These are phyloP conservation scores for Alternaria brassicae DNA, from an alignment of 2,329 filamentous ascomycete genomes.

Conservation along the genomic window DNA sequence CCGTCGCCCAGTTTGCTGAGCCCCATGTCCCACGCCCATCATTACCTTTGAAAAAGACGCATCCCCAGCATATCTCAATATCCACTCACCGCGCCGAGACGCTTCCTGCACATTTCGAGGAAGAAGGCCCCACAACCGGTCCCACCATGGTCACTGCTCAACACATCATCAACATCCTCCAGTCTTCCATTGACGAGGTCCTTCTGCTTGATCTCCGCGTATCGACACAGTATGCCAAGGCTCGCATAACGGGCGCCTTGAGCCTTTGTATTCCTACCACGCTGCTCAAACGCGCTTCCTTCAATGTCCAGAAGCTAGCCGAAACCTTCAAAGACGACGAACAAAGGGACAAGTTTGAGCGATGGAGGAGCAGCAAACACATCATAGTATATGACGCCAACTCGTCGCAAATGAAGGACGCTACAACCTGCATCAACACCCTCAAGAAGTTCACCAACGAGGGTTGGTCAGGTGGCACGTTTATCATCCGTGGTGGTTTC, in stretches of 20 bases:
- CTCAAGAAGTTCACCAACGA: slow-evolving; percentile 91
- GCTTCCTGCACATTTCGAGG: slow-evolving; percentile 47
- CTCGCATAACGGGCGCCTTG: slow-evolving; percentile 79
- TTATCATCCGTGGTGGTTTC: slow-evolving; percentile 84
- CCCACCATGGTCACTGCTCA: slow-evolving; percentile 57
- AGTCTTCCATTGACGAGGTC: slow-evolving; percentile 59
- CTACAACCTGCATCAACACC: slow-evolving; percentile 80
- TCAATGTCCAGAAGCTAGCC: slow-evolving; percentile 84
- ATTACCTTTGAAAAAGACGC: slow-evolving; percentile 34
- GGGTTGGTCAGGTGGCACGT: slow-evolving; percentile 76
- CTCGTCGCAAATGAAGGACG: slow-evolving; percentile 81
- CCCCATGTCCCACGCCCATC: slow-evolving; percentile 43
- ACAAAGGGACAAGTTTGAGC: slow-evolving; percentile 75
- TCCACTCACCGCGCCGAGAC: slow-evolving; percentile 55
- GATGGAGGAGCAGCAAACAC: slow-evolving; percentile 75
- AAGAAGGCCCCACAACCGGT: slow-evolving; percentile 36
- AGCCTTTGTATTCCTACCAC: slow-evolving; percentile 97
- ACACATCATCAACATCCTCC: slow-evolving; percentile 58
- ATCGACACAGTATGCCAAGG: slow-evolving; percentile 78
- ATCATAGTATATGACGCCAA: slow-evolving; percentile 88
- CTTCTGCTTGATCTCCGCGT: slow-evolving; percentile 87
- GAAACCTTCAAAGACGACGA: slow-evolving; percentile 80
- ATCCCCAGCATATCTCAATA: slow-evolving; percentile 24
- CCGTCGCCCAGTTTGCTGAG: slow-evolving; percentile 46
- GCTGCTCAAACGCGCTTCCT: slow-evolving; percentile 86